Percentiles rank a stretch among this genome's conserved stretches.
Evolutionary conservation across 371 early-diverging fungal genomes (phyloP).

Genomic region (Actinomortierella ambigua): DNA sequence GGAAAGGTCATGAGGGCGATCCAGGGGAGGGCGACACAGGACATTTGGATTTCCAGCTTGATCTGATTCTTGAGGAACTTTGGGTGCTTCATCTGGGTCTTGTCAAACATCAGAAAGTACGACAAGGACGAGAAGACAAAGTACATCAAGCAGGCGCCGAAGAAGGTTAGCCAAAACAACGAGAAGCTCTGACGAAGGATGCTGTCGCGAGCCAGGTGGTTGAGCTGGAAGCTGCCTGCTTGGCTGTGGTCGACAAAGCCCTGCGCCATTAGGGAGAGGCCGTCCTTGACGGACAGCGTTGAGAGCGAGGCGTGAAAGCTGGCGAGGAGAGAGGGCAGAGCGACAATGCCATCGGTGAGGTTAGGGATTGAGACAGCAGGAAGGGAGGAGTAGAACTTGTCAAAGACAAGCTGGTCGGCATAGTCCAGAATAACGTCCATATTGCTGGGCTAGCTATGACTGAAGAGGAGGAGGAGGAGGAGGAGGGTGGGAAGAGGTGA

Average conservation of each 20-base stretch:
- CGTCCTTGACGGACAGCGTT: conserved; percentile 7
- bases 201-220: conserved; percentile 61
- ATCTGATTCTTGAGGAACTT: conserved; percentile 92
- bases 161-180: conserved; percentile 67
- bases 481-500: not conserved
- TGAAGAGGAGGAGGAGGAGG: not conserved
- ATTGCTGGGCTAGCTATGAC: conserved; percentile 1
- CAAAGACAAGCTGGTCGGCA: conserved; percentile 64
- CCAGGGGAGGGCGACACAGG: conserved; percentile 77
- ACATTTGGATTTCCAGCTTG: conserved; percentile 80
- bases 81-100: conserved; percentile 87
- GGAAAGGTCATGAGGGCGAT: conserved; percentile 86
- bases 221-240: conserved; percentile 45
- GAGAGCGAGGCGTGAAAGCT: conserved; percentile 9
- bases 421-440: conserved; percentile 80
- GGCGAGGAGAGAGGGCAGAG: conserved; percentile 20
- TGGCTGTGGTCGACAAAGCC: conserved; percentile 51
- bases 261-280: conserved; percentile 51
- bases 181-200: conserved; percentile 73
- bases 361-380: conserved; percentile 50
- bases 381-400: conserved; percentile 56
- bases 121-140: conserved; percentile 74
- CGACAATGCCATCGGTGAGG: conserved; percentile 45
- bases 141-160: conserved; percentile 83
- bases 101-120: conserved; percentile 87